Percentiles rank a stretch among this genome's conserved stretches.
These are phyloP conservation scores for Phytopythium oedochilum DNA, from an alignment of 352 stramenopile species.

Conservation along the genomic window DNA sequence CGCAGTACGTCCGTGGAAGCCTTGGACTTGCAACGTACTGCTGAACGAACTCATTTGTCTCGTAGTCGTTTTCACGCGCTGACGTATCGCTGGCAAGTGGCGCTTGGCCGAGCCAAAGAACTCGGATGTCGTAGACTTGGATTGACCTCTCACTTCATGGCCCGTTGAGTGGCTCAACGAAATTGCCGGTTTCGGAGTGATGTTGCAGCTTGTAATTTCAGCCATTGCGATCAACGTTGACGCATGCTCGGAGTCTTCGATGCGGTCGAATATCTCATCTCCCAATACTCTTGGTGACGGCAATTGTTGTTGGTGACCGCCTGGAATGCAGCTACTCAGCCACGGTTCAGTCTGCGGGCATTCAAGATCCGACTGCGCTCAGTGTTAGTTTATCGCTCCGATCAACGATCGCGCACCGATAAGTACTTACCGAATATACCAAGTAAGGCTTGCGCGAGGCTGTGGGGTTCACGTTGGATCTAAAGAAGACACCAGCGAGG, in stretches of 20 bases:
- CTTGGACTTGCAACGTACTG: conserved; percentile 15
- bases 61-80: neutral
- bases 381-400: neutral
- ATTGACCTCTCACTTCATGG: neutral
- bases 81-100: neutral
- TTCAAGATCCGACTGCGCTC: neutral
- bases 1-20: conserved; percentile 10
- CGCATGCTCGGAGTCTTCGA: neutral
- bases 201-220: neutral
- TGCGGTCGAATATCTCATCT: too few species aligned
- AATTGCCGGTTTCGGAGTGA: neutral
- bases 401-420: neutral
- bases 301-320: neutral
- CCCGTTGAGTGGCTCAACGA: neutral
- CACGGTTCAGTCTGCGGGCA: neutral
- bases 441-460: neutral
- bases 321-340: neutral
- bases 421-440: neutral
- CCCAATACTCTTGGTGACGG: neutral
- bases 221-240: neutral
- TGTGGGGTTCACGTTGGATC: neutral
- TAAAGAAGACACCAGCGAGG: neutral
- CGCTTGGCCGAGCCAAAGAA: neutral
- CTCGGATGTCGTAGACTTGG: neutral
- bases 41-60: neutral